A percentile compares a stretch with the other conserved stretches of the same genome.
These are phyloP conservation scores for Posidonia oceanica DNA, from an alignment of 116 monocot species.

Conservation along the genomic window DNA sequence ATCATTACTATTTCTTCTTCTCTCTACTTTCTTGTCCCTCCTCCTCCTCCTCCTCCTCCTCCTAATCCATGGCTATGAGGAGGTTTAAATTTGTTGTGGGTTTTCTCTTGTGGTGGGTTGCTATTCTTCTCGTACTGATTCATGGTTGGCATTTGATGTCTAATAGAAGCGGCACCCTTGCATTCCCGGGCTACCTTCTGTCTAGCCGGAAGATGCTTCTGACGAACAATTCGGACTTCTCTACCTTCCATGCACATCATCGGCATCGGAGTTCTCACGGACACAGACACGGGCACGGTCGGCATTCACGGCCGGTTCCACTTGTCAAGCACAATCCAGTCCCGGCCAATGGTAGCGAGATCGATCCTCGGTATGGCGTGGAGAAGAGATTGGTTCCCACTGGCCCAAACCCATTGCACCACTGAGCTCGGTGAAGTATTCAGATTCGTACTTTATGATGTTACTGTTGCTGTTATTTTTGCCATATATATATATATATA, in stretches of 20 bases:
- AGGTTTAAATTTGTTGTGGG: neutral
- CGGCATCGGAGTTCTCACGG: neutral
- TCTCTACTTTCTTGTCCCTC: neutral
- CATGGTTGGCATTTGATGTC: conserved; percentile 5
- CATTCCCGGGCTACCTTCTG: neutral
- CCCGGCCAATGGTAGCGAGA: conserved; percentile 5
- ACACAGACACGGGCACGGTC: neutral
- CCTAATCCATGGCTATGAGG: conserved; percentile 10
- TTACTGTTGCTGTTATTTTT: neutral
- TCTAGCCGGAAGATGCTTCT: conserved; percentile 9
- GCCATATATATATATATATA: neutral
- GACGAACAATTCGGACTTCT: neutral
- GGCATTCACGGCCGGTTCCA: neutral
- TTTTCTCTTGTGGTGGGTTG: conserved; percentile 10
- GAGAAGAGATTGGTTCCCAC: conserved; percentile 49
- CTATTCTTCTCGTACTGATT: neutral
- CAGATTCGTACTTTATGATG: neutral
- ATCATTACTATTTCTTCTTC: neutral
- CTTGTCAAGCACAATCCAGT: neutral
- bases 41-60: conserved; percentile 1
- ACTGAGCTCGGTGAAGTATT: conserved; percentile 10
- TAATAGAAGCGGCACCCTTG: neutral
- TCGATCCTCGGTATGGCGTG: conserved; percentile 41
- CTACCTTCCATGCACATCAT: neutral
- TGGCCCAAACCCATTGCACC: conserved; percentile 61